Percentiles rank a stretch among this genome's conserved stretches.
Conservation (phyloP, 1,284 basidiomycete species). For the Macrocystidia cucumis region DNA sequence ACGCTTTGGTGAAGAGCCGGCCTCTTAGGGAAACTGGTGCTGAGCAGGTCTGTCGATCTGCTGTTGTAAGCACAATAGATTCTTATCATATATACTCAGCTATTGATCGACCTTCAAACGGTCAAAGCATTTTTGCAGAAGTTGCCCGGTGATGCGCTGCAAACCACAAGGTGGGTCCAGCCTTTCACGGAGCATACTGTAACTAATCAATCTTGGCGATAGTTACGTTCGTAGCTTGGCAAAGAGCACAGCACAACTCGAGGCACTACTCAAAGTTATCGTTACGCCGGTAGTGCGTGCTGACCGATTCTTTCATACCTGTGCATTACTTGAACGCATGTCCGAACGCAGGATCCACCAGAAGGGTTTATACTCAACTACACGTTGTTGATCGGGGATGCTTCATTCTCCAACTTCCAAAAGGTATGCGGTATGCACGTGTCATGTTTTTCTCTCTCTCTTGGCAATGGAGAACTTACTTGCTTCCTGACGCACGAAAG, state of each 20-base stretch:
- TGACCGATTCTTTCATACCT: conserved; percentile 3
- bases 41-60: conserved; percentile 64
- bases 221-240: conserved; percentile 80
- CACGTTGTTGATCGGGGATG: conserved; percentile 86
- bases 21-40: conserved; percentile 88
- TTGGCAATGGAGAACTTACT: conserved; percentile 3
- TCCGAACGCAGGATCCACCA: conserved; percentile 60
- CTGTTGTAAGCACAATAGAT: conserved; percentile 2
- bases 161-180: conserved; percentile 43
- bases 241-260: conserved; percentile 75
- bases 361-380: conserved; percentile 94
- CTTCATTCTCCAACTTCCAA: conserved; percentile 94
- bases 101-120: conserved; percentile 86
- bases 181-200: conserved; percentile 4
- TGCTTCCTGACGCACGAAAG: no score
- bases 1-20: conserved; percentile 79
- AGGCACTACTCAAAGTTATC: conserved; percentile 90
- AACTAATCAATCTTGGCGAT: conserved; percentile 10
- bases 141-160: conserved; percentile 66
- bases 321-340: conserved; percentile 6
- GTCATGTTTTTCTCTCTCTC: conserved; percentile 3
- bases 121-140: conserved; percentile 80
- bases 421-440: conserved; percentile 52
- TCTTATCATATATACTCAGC: conserved; percentile 34
- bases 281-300: conserved; percentile 77